Conservation (phyloP, 2,329 filamentous ascomycete species). For the Aspergillus tamarii region DNA sequence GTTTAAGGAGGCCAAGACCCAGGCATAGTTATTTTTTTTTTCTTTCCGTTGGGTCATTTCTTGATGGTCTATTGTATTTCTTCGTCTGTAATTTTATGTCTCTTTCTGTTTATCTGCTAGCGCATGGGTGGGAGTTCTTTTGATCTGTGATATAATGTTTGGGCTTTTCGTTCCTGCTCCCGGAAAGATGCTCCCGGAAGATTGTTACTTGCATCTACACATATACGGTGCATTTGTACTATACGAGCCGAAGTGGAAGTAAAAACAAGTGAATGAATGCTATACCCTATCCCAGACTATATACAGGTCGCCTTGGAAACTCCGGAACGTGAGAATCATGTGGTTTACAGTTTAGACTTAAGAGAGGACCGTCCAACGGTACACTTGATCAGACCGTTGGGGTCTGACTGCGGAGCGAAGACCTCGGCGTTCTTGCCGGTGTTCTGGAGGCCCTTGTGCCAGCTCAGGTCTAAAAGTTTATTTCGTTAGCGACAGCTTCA, state of each 20-base stretch:
- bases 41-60: slow-evolving; percentile 11
- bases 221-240: slow-evolving; percentile 14
- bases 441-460: slow-evolving; percentile 95
- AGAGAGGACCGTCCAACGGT: slow-evolving; percentile 61
- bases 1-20: slow-evolving; percentile 33
- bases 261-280: slow-evolving; percentile 17
- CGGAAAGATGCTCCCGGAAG: neutral
- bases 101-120: slow-evolving; percentile 36
- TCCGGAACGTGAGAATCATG: slow-evolving; percentile 17
- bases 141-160: slow-evolving; percentile 15
- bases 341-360: slow-evolving; percentile 38
- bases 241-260: slow-evolving; percentile 11
- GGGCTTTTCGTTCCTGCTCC: neutral
- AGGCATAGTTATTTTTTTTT: slow-evolving; percentile 13
- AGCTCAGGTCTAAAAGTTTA: slow-evolving; percentile 73
- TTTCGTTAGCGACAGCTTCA: slow-evolving; percentile 5
- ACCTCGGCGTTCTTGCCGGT: slow-evolving; percentile 95
- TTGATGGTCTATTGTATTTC: slow-evolving; percentile 31
- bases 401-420: slow-evolving; percentile 87
- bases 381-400: slow-evolving; percentile 95
- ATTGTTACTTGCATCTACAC: slow-evolving; percentile 8
- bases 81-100: slow-evolving; percentile 23
- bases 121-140: slow-evolving; percentile 46
- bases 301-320: slow-evolving; percentile 20
- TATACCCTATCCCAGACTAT: slow-evolving; percentile 26